Base-by-base conservation (phyloP, 768 basidiomycete species). In the Boletus rubescentipes region DNA sequence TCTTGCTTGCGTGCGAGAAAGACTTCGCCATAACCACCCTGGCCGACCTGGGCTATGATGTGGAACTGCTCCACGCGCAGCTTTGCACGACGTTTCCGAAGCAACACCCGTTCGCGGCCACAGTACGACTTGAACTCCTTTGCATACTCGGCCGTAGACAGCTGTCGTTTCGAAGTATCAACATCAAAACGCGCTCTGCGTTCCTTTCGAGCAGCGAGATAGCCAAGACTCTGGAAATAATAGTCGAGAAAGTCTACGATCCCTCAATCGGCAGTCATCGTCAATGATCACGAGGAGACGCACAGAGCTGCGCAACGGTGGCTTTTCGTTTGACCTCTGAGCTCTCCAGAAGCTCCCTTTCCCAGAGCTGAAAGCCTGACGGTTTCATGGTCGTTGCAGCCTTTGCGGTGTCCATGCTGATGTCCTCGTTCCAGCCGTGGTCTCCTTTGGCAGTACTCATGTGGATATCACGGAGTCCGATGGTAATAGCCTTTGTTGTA, bases 1-100 rank as follows among this genome's bases (percentile, higher is more conserved):
- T 99, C 97, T 61, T 87, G 88, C 69, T 98, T 97, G 38, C 96
- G 78, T 10, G 97, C 97, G 47, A 99, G 79, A 67, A 90, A 99
- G 23, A 99, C 97, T 60, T 98, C 96, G 6, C 97, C 97, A 72
- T 98, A 99, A 3, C 97, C 97, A 12, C 97, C 97, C 74, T 99
- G 97, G 2, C 97, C 97, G 44, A 99, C 93, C 72, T 99, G 97
- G 1, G 94, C 93, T 59, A 99, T 95, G 69, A 99, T 96, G 66
- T 97, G 92, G 72, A 99, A 99, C 65, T 96, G 91, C 45, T 98
- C 93, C 23, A 99, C 85, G 54, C 85, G 83, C 39, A 98, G 79
- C 68, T 97, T 99, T 11, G 95, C 87, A 35, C 97, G 80, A n/a
- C 97, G 82, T 57, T 89, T 87, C 49, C 97, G 81, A n/a, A 99